Conservation (phyloP, 1,284 basidiomycete genomes). For the Apiotrichum akiyoshidainum region DNA sequence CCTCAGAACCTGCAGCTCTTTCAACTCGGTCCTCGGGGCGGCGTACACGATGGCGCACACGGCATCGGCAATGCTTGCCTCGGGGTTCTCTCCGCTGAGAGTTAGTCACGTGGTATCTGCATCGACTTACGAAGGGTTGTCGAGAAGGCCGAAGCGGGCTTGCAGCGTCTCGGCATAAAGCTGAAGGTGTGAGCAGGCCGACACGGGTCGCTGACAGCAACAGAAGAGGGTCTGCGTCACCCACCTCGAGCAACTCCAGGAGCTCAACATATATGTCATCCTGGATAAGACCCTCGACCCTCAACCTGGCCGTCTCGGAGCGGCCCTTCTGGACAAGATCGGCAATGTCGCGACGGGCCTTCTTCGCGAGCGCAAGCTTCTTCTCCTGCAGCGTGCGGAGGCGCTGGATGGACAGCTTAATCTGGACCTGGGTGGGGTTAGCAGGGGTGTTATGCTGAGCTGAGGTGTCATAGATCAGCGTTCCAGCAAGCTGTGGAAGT, state of each 20-base stretch:
- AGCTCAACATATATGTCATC: constrained; percentile 61
- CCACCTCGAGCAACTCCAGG: constrained; percentile 76
- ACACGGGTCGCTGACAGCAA: background rate
- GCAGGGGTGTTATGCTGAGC: background rate
- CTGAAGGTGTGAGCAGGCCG: constrained; percentile 21
- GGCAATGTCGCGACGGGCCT: constrained; percentile 49
- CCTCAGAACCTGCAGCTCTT: constrained; percentile 86
- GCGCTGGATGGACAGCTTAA: constrained; percentile 76
- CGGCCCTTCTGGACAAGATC: constrained; percentile 47
- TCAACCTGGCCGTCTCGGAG: constrained; percentile 46
- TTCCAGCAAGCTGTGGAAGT: no score
- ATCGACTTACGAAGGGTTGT: constrained; percentile 50
- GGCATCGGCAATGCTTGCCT: constrained; percentile 71
- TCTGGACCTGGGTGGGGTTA: constrained; percentile 36
- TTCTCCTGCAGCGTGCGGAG: constrained; percentile 87
- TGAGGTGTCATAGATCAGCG: background rate
- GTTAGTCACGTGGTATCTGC: background rate
- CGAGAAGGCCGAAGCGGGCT: constrained; percentile 85
- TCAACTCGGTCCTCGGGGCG: constrained; percentile 82
- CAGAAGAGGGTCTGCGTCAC: no score
- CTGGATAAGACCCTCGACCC: constrained; percentile 49
- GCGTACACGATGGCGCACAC: constrained; percentile 79
- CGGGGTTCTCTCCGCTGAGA: constrained; percentile 70
- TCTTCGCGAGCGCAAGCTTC: constrained; percentile 87
- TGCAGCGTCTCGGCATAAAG: constrained; percentile 90